Base-by-base conservation (phyloP, 2,329 filamentous ascomycete species). In the Aspergillus latus region DNA sequence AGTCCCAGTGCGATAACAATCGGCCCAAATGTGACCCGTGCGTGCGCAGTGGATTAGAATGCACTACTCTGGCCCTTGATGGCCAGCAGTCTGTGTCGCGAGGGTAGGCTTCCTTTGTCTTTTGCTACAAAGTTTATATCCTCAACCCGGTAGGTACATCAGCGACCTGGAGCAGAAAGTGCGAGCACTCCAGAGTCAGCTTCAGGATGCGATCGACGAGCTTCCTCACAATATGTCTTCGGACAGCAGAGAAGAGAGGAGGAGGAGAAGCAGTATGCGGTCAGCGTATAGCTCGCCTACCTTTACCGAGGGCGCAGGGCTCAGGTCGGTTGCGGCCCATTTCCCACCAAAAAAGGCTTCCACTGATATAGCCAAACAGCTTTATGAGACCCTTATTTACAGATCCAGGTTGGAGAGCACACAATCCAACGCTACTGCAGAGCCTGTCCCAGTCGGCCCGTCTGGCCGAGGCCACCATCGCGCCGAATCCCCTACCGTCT, bases 21-120 rank as follows among this genome's bases (percentile, higher is more conserved):
- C 59, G 68, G 7, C 71, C 71, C 2, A 67, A 62, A 58, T 72
- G 71, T 49, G 59, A 58, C 10, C 56, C 62, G 9, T 73, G 69
- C 48, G 54, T 61, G 10, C 68, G 32, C n/a, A 45, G 36, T 32
- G 61, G 59, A 1, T 54, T 58, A 10, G 64, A 62, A 26, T 73
- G 70, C 43, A 51, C 71, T 42, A 68, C 69, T 4, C 52, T 72
- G 10, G 62, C 59, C 32, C 52, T 66, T 0, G 62, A 59, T 15
- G 64, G 63, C 6, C 53, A 62, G 9, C 57, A 63, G 39, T 11
- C 60, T 13, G 50, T 71, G n/a, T 61, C 66, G 11, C 46, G 70
- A 54, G 60, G 64, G 62, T 65, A 59, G 13, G 10, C 15, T 42
- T 15, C 9, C 39, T 42, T 21, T 6, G 2, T 26, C 39, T 1